Conservation (phyloP, 2,329 filamentous ascomycete species). For the Sarocladium oryzae region DNA sequence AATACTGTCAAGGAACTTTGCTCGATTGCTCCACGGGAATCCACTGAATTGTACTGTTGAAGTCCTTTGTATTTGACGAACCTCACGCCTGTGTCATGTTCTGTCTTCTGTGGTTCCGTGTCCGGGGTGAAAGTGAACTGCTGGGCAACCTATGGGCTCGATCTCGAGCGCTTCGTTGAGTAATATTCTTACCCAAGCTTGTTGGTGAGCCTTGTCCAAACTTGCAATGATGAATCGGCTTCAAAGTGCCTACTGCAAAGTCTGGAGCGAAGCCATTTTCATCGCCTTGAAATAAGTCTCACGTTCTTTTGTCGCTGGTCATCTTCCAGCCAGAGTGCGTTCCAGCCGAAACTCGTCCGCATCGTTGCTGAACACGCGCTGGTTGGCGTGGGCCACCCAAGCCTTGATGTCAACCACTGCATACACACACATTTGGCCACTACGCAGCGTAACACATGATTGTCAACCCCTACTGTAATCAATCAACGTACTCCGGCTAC, state of each 20-base stretch:
- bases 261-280: constrained; percentile 9
- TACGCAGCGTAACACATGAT: too few relatives aligned
- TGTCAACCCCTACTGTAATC: constrained; percentile 18
- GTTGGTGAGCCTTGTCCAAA: constrained; percentile 35
- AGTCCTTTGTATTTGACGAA: not conserved
- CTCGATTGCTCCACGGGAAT: too few relatives aligned
- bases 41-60: not conserved
- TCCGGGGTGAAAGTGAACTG: constrained; percentile 26
- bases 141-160: constrained; percentile 30
- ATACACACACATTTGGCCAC: too few relatives aligned
- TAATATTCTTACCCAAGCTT: constrained; percentile 37
- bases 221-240: constrained; percentile 11
- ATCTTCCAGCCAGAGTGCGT: constrained; percentile 21
- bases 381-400: constrained; percentile 34
- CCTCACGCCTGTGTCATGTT: not conserved
- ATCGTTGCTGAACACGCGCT: constrained; percentile 30
- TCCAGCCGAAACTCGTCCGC: constrained; percentile 32
- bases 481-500: constrained; percentile 27
- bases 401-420: constrained; percentile 32
- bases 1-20: too few relatives aligned
- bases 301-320: constrained; percentile 18
- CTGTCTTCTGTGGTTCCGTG: not conserved
- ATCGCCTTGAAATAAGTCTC: constrained; percentile 23
- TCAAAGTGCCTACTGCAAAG: not conserved
- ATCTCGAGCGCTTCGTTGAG: constrained; percentile 36